Conservation (phyloP, 192 early-diverging fungal species). For the Dimargaris cristalligena region DNA sequence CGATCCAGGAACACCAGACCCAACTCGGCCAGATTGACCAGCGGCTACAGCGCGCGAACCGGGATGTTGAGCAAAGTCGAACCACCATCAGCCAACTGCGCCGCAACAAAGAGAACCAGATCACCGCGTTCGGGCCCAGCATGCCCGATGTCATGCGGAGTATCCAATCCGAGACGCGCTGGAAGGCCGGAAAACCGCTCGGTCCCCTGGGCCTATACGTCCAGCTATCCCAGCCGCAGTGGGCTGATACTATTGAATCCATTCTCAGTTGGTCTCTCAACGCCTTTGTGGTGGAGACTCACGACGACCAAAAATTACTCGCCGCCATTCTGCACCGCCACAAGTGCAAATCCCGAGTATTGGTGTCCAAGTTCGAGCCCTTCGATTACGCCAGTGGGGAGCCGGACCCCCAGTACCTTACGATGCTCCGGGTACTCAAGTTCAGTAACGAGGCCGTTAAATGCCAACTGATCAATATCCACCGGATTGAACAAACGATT, state of each 20-base stretch:
- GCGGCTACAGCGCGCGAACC: slow-evolving; percentile 13
- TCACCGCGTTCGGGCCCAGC: slow-evolving; percentile 54
- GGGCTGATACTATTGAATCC: slow-evolving; percentile 42
- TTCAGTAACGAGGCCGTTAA: slow-evolving; percentile 54
- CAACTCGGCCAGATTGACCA: neutral
- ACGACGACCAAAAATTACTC: slow-evolving; percentile 39
- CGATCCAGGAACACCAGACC: slow-evolving; percentile 18
- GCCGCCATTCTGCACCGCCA: slow-evolving; percentile 30
- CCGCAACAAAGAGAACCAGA: slow-evolving; percentile 39
- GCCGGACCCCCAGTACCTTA: slow-evolving; percentile 35
- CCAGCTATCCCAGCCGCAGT: slow-evolving; percentile 35
- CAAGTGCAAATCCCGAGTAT: slow-evolving; percentile 33
- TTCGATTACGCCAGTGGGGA: slow-evolving; percentile 56
- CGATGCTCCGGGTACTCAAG: slow-evolving; percentile 41
- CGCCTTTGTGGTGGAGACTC: slow-evolving; percentile 49
- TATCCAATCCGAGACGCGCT: slow-evolving; percentile 26
- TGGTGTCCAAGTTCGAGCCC: slow-evolving; percentile 39
- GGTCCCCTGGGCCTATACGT: slow-evolving; percentile 56
- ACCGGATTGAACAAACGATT: slow-evolving; percentile 49
- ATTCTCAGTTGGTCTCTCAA: slow-evolving; percentile 40
- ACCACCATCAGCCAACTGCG: slow-evolving; percentile 28
- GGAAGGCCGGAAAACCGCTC: slow-evolving; percentile 32
- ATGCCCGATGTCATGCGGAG: slow-evolving; percentile 40
- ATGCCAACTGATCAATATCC: slow-evolving; percentile 49
- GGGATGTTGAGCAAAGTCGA: slow-evolving; percentile 13